Base-by-base conservation (phyloP, 768 basidiomycete genomes). In the Macrocybe gigantea region DNA sequence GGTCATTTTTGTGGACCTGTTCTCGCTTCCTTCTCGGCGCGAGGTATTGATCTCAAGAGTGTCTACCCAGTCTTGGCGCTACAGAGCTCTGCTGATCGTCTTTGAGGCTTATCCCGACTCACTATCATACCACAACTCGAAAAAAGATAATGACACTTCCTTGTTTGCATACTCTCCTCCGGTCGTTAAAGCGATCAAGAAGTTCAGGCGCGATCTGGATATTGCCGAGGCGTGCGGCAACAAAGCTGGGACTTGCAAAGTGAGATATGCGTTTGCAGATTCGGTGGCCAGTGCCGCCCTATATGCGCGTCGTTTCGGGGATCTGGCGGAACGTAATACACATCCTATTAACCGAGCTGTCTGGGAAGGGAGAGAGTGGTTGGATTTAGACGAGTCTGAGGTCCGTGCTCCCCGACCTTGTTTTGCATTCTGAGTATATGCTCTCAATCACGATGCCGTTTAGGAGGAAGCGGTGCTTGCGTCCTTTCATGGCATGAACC, bases 141-240 rank as follows among this genome's bases (percentile, higher is more conserved):
- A 41, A 29, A 35, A 44, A 37, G 38, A 48, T 37, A 6, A 42
- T 9, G 44, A 54, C 37, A 53, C 53, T 9, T 62, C 53, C 2
- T 56, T 72, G 33, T 70, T 72, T 45, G 77, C 81, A 0, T 88
- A 83, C 56, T 78, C 84, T 0, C 78, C 80, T 2, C 82, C 85
- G 0, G 74, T 85, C 35, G 54, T 86, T 48, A 88, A 84, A 53
- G 80, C 85, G 0, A 66, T 90, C 55, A 82, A 78, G 62, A 85
- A 77, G 59, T 73, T 92, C 31, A 67, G 79, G 48, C 68, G 88
- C 45, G 78, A 80, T 52, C 44, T 90, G 15, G 72, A 63, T 15
- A 79, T 92, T 11, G 70, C 77, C 0, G 83, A 83, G 50, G 85
- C 75, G 1, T 82, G 71, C 53, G 71, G 71, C 39, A 71, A 69